Conservation (phyloP, 352 stramenopile species). For the Pythium guiyangense region DNA sequence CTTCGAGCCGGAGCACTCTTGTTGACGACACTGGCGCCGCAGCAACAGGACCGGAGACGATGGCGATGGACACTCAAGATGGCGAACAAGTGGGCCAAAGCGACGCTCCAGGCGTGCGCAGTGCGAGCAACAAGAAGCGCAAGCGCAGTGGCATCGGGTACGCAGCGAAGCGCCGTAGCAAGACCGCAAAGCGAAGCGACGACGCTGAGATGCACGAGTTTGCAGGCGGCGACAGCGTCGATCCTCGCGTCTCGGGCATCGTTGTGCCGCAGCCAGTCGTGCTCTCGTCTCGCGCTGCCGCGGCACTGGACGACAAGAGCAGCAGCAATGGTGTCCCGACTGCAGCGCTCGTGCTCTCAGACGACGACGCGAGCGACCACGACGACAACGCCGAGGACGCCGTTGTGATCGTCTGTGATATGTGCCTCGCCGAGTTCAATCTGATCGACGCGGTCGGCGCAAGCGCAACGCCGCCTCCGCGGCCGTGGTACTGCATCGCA, state of each 20-base stretch:
- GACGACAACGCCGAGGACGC: conserved; percentile 30
- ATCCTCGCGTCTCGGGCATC: neutral
- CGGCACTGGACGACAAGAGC: conserved; percentile 1
- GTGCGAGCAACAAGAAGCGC: conserved; percentile 12
- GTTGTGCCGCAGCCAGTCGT: conserved; percentile 10
- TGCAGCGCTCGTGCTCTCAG: conserved; percentile 32
- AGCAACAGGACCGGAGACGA: no score
- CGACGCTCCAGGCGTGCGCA: neutral
- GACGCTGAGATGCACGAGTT: neutral
- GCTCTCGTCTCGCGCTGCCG: neutral
- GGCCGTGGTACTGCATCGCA: conserved; percentile 68
- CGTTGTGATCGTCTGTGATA: conserved; percentile 73
- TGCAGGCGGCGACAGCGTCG: neutral
- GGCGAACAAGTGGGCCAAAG: neutral
- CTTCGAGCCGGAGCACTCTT: neutral
- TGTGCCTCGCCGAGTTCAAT: conserved; percentile 71
- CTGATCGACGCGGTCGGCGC: conserved; percentile 49
- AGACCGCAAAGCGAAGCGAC: neutral
- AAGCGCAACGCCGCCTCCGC: conserved; percentile 30
- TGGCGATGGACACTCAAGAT: neutral
- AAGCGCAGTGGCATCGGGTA: conserved; percentile 19
- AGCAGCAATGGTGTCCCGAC: conserved; percentile 15
- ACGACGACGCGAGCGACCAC: conserved; percentile 32
- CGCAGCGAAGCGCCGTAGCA: conserved; percentile 8
- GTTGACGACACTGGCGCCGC: neutral